Evolutionary conservation across 2,329 filamentous ascomycete species (phyloP).

Genomic region (Fusarium sp.): DNA sequence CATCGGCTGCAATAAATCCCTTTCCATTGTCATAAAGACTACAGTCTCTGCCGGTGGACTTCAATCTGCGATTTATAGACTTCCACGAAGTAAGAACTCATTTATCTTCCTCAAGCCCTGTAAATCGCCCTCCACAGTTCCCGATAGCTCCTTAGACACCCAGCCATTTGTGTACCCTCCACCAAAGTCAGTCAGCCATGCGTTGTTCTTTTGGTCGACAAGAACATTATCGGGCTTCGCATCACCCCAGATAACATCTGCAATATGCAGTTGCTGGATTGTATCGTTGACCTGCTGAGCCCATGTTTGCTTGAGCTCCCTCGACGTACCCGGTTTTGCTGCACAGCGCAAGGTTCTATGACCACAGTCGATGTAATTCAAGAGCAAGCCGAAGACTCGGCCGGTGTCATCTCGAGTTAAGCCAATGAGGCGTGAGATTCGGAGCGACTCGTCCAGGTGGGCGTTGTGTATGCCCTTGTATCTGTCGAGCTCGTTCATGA

Average conservation of each 20-base stretch:
- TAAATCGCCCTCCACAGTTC: not conserved
- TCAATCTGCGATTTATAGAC: not conserved
- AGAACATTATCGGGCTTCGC: not conserved
- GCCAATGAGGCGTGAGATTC: not conserved
- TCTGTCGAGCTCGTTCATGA: not conserved
- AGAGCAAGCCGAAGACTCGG: not conserved
- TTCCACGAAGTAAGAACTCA: rapidly evolving
- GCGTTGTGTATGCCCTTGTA: not conserved
- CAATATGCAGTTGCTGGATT: rapidly evolving
- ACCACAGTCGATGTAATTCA: not conserved
- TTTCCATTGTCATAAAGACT: not conserved
- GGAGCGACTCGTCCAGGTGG: not conserved
- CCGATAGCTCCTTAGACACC: not conserved
- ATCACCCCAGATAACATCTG: not conserved
- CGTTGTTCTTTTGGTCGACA: not conserved
- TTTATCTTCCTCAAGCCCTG: not conserved
- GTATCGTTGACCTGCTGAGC: not conserved
- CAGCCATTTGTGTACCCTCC: constrained; percentile 1
- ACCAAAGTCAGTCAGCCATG: constrained; percentile 3
- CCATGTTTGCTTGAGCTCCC: rapidly evolving
- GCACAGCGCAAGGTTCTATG: not conserved
- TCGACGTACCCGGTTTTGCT: rapidly evolving
- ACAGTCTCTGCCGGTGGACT: not conserved
- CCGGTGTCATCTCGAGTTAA: not conserved
- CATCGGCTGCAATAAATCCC: too few relatives aligned